Evolutionary conservation across 768 basidiomycete species (phyloP).

Genomic region (Boletus edulis): DNA sequence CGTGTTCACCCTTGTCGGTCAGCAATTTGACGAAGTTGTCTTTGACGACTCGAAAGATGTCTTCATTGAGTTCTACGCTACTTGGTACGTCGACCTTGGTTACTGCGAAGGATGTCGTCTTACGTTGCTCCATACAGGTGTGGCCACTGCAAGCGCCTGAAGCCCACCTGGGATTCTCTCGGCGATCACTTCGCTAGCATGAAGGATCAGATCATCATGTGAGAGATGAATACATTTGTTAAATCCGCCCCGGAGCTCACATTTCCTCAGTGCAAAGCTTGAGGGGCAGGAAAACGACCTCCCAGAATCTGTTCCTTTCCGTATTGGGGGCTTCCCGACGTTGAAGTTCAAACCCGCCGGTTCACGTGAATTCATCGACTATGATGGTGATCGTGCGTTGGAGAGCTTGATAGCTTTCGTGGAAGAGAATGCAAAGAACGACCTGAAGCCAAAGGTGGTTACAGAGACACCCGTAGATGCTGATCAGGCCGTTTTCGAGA

Average conservation of each 20-base stretch:
- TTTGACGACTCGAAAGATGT: constrained; percentile 90
- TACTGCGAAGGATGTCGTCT: not conserved
- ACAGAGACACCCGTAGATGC: constrained; percentile 19
- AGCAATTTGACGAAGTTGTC: constrained; percentile 85
- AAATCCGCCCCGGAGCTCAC: constrained; percentile 4
- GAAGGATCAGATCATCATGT: constrained; percentile 81
- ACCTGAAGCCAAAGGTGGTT: constrained; percentile 42
- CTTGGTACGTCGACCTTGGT: constrained; percentile 63
- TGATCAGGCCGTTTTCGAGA: constrained; percentile 23
- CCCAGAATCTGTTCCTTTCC: constrained; percentile 85
- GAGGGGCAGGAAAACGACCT: constrained; percentile 97
- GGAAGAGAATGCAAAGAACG: constrained; percentile 77
- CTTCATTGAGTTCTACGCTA: constrained; percentile 95
- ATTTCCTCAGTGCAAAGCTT: constrained; percentile 75
- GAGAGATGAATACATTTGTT: constrained; percentile 24
- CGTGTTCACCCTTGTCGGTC: constrained; percentile 82
- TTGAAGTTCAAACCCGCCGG: constrained; percentile 96
- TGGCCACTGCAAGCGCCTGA: constrained; percentile 95
- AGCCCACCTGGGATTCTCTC: constrained; percentile 89
- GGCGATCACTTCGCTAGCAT: constrained; percentile 78
- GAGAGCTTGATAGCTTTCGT: constrained; percentile 85
- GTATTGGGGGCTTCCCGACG: constrained; percentile 87
- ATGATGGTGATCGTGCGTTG: constrained; percentile 86
- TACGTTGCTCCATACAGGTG: constrained; percentile 48
- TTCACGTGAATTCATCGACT: constrained; percentile 81